Evolutionary conservation across 257 asterid genomes (phyloP), one percentile per base, ranked within the genome.

Genomic region (Coffea canephora): DNA sequence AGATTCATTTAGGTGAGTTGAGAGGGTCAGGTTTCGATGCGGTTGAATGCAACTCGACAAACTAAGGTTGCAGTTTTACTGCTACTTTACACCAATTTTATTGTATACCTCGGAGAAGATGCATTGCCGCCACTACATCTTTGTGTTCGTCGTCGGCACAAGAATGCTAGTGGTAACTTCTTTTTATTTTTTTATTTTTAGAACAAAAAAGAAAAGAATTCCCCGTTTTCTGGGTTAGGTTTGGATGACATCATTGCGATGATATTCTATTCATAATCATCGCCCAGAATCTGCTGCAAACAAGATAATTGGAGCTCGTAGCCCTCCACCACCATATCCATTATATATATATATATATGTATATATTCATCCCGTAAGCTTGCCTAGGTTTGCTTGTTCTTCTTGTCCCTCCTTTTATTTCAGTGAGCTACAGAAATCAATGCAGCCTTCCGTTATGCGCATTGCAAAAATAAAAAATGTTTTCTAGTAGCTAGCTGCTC

Each of bases 221-320:
- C 34, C 34, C 34, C 34, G 34, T 31, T 31, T 31, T 31, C 34
- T 31, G 34, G 34, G 34, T 31, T 31, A 69, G 57, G 74, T 31
- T 62, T 68, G 70, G 74, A 71, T 87, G 87, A 80, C 86, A 87
- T 89, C 88, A 84, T 87, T 84, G 79, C 78, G 7, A 27, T 74
- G 1, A 31, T 74, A 34, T 74, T 61, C 23, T 34, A 31, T 13
- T 67, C 9, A 13, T 34, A 13, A 3, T 67, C 9, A 13, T 34
- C 23, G 23, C 46, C 46, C 14, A 23, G 34, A 61, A 23, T 61
- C 14, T 31, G 71, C 71, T 13, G 71, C 71, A 67, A 46, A 46
- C n/a, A n/a, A 5, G n/a, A 0, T 0, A 25, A n/a, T 61, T 72
- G 49, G 76, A 45, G 14, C 19, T 27, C 41, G 19, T 65, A 65